Conservation (phyloP, 148 eudicot genomes). For the Drosera capensis region DNA sequence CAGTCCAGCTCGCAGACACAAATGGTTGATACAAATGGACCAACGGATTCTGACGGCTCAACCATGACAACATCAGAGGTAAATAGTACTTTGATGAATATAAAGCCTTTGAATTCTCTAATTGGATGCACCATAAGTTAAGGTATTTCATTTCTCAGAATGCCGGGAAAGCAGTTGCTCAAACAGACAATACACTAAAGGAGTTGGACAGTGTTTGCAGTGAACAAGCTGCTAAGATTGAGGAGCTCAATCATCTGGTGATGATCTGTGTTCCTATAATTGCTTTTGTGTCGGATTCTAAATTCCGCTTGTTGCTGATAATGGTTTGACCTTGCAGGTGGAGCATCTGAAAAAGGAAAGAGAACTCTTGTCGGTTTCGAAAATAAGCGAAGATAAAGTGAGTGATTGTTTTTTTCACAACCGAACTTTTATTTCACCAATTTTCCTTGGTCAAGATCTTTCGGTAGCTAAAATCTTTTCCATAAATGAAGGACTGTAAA, state of each 20-base stretch:
- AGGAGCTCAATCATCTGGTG: slow-evolving; percentile 68
- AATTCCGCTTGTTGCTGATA: slow-evolving; percentile 2
- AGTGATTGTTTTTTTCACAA: slow-evolving; percentile 6
- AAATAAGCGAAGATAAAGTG: slow-evolving; percentile 33
- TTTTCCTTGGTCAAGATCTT: too few species aligned
- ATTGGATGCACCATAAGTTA: neutral
- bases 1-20: slow-evolving; percentile 27
- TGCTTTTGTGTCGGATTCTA: neutral
- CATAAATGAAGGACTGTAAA: too few species aligned
- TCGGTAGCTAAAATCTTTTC: too few species aligned
- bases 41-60: neutral
- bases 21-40: slow-evolving; percentile 3
- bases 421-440: too few species aligned
- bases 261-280: neutral
- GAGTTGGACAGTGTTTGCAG: slow-evolving; percentile 51
- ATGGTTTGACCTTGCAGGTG: slow-evolving; percentile 28
- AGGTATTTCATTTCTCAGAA: slow-evolving; percentile 21
- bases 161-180: slow-evolving; percentile 14
- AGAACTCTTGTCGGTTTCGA: slow-evolving; percentile 3
- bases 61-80: neutral
- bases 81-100: neutral
- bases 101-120: neutral
- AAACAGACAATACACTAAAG: slow-evolving; percentile 26
- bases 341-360: slow-evolving; percentile 33
- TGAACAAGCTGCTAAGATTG: slow-evolving; percentile 75